A percentile compares a stretch with the other conserved stretches of the same genome.
phyloP scores from a whole-genome alignment of 2,329 filamentous ascomycete species.

The Botrytis sinoallii region DNA sequence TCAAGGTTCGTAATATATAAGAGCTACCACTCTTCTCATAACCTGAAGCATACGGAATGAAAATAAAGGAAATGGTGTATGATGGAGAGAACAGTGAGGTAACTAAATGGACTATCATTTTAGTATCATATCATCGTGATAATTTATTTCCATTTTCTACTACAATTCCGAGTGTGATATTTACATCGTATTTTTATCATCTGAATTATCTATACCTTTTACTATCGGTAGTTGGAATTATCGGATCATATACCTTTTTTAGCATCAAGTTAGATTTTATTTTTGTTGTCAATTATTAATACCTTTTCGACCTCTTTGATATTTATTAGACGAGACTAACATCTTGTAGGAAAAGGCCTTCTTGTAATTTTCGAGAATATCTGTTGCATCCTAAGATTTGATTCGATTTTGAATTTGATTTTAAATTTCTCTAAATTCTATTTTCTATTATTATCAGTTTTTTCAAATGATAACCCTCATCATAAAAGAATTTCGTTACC shows the following conservation, averaged over 20 bases:
- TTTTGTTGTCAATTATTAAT: not conserved
- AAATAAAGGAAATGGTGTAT: not conserved
- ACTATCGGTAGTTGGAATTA: not conserved
- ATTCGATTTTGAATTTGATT: not conserved
- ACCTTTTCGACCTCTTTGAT: not conserved
- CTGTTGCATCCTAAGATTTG: too few relatives aligned
- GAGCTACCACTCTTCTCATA: not conserved
- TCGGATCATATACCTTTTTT: not conserved
- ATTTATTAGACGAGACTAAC: too few relatives aligned
- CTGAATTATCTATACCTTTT: not conserved
- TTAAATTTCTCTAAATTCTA: not conserved
- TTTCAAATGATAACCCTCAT: not conserved
- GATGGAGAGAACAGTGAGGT: not conserved
- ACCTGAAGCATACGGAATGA: not conserved
- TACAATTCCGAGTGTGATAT: not conserved
- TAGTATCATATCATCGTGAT: not conserved
- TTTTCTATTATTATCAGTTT: fast-evolving
- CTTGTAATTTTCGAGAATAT: too few relatives aligned
- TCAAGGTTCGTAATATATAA: not conserved
- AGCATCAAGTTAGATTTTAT: too few relatives aligned
- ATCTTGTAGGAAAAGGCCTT: too few relatives aligned
- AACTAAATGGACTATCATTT: not conserved
- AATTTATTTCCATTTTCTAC: not conserved
- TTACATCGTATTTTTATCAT: not conserved
- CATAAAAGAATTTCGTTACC: not conserved